Evolutionary conservation across 805 yeast genomes (phyloP), one percentile per base, ranked within the genome.

Genomic region (Saturnispora mendoncae): DNA sequence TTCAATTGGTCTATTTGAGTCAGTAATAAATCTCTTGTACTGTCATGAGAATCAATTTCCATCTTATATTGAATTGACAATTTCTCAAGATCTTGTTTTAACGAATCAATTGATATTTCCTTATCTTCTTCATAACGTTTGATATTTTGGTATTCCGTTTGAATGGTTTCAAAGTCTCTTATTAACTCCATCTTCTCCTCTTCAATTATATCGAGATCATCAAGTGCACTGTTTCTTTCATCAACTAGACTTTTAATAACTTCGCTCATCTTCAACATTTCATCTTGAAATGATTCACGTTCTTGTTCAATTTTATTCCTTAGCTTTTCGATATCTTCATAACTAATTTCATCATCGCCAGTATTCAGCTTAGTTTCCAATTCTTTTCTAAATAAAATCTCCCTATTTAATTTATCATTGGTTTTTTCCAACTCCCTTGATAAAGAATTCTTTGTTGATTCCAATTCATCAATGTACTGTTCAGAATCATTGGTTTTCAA

Each of bases 81-180:
- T n/a, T 62, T 56, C 30, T 61, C 61, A 39, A 69, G 55, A 42
- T 67, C 71, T n/a, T 57, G 47, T 19, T 63, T 60, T 7, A 40
- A 24, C 3, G 27, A 29, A 29, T 33, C 31, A 17, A 34, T 20
- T 21, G 34, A 23, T n/a, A 15, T 4, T 5, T 40, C 29, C 18
- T 35, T 34, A 9, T 28, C 38, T 15, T 40, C 30, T n/a, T 34
- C 39, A 17, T 8, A n/a, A 10, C 28, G 19, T 13, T 34, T 21
- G 4, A 40, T 12, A 24, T 42, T 43, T 19, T 44, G 47, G 46
- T 42, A 48, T 41, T 45, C 53, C 35, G 36, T 42, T 57, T 47
- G 66, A 58, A 39, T 34, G 4, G 44, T 41, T 26, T 64, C 67
- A 30, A 67, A 56, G 19, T 68, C 67, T 25, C 57, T 55, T 33